Evolutionary conservation across 2,329 filamentous ascomycete genomes (phyloP), one percentile per base, ranked within the genome.

Genomic region (Xenosphaeropsis pyriputrescens): DNA sequence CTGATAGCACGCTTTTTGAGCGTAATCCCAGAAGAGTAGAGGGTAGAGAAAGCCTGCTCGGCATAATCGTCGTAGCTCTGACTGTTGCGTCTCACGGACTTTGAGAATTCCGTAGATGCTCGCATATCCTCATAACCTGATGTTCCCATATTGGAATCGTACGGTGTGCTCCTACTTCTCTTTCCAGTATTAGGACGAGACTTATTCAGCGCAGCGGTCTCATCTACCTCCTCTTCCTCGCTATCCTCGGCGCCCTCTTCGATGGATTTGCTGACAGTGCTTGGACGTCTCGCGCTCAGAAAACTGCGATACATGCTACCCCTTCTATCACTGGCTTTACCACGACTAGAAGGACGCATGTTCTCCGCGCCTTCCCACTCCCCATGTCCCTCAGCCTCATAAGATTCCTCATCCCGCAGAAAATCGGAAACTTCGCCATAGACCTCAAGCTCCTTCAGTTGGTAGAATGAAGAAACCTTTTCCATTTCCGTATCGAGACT

Each of bases 391-490:
- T 56, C 55, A 14, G 65, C 57, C 11, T 66, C 64, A 39, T 78
- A 75, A 13, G 70, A 67, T 42, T 88, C 72, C 32, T 85, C 72
- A 51, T 96, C 89, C 35, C 68, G 67, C 39, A 89, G 60, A n/a
- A 96, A 63, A 29, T 79, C 71, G 35, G 80, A 75, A 7, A 89
- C 75, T 55, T 95, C 89, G 37, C 79, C 76, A 42, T 81, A 75
- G 12, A 98, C 76, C 56, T 96, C 89, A 17, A 75, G 67, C 59
- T 98, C 88, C 59, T 98, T 98, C 43, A 85, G 62, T 44, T 78
- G 71, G 59, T 91, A 96, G 58, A 98, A 98, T 1, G 80, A 82
- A 51, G 75, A 82, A 43, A 98, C 85, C 66, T 96, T 96, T 53
- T 96, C 88, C 36, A 98, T 64, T 57, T 98, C 91, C 32, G 81